Evolutionary conservation across 2,329 filamentous ascomycete species (phyloP), one percentile per base, ranked within the genome.

Genomic region (Rachicladosporium sp.): DNA sequence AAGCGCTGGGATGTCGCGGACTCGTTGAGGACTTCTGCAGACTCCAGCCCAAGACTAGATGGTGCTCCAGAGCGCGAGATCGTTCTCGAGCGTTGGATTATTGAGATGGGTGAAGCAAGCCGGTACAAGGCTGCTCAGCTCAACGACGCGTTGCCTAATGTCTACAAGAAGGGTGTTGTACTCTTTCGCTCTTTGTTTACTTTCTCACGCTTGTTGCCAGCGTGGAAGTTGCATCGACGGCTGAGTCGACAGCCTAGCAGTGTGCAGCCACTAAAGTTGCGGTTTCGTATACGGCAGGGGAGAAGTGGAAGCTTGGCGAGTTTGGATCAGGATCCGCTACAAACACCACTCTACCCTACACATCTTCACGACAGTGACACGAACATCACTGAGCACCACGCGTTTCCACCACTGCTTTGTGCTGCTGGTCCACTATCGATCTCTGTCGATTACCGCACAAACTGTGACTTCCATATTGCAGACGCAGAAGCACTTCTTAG

Each of bases 151-250:
- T 67, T 96, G 37, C 87, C 91, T 10, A 89, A 85, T 38, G 79
- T 94, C 43, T 98, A 98, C 71, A 98, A 98, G 66, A 91, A 93
- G 64, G 86, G 84, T 52, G 93, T 98, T 47, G 82, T 96, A 49
- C 78, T 95, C 51, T 95, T 96, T 63, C 76, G 91, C 44, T 87
- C 87, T 2, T 71, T 98, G 34, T 94, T 84, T 59, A 77, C 84
- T 36, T 82, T 83, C 40, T 76, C 85, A 31, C 81, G 84, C 51
- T 74, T 95, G 45, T 66, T 94, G 45, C 91, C 91, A 2, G 78
- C 82, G 15, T 94, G 82, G 79, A 93, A 81, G 63, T 82, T 93
- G 54, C 78, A 82, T 54, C 80, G 83, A 52, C 78, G 75, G 37
- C 70, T 83, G 46, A 74, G 76, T 12, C 89, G 88, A 61, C 74